A percentile compares a stretch with the other conserved stretches of the same genome.
Evolutionary conservation across 257 asterid genomes (phyloP).

Genomic region (Rubia yunnanensis): DNA sequence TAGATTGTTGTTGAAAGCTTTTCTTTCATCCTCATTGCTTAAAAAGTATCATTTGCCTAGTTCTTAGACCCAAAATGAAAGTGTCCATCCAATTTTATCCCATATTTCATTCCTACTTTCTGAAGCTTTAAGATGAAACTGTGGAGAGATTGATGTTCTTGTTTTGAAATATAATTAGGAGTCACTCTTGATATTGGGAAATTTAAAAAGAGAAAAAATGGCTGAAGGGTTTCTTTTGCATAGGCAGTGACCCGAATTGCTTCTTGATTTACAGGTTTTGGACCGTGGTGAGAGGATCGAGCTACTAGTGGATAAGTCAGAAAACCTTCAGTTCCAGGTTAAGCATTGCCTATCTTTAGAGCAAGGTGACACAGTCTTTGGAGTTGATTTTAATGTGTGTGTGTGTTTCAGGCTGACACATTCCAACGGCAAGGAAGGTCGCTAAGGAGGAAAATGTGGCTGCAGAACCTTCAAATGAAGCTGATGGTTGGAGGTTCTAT

Average conservation of each 20-base stretch:
- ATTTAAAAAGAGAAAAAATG: neutral
- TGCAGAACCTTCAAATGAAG: constrained; percentile 82
- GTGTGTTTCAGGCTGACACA: constrained; percentile 71
- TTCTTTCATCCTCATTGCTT: neutral
- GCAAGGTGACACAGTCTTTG: neutral
- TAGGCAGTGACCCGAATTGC: neutral
- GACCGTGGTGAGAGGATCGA: constrained; percentile 98
- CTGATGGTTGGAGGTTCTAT: constrained; percentile 63
- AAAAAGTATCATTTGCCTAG: neutral
- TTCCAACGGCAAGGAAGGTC: constrained; percentile 97
- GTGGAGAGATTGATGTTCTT: neutral
- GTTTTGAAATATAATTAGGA: neutral
- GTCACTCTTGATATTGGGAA: neutral
- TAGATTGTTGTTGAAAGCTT: neutral
- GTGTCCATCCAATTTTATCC: too few relatives aligned
- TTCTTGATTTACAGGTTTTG: constrained; percentile 50
- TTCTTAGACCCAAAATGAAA: neutral
- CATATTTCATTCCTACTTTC: neutral
- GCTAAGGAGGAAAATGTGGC: constrained; percentile 90
- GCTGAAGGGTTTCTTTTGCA: neutral
- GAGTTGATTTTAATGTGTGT: constrained; percentile 5
- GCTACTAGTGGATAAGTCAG: constrained; percentile 85
- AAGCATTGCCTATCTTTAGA: neutral
- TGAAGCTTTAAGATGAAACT: neutral
- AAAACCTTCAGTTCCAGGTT: constrained; percentile 97